These are phyloP conservation scores for Aspergillus nanangensis DNA, from an alignment of 495 filamentous ascomycete species.

Conservation along the genomic window DNA sequence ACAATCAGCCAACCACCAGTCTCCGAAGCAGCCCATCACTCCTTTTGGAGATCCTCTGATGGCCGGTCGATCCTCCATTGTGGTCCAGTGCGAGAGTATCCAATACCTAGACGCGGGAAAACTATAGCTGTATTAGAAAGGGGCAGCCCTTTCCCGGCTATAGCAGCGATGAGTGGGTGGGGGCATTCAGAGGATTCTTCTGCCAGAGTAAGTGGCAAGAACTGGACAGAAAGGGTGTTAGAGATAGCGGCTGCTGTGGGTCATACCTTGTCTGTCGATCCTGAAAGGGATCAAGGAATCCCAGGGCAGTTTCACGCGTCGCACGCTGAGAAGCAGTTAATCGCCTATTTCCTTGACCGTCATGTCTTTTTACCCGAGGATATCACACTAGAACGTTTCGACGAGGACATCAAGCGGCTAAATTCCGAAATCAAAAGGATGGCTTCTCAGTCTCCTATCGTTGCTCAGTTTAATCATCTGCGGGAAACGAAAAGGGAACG, in stretches of 20 bases:
- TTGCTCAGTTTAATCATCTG: too few species aligned
- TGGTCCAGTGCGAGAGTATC: slow-evolving; percentile 9
- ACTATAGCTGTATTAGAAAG: slow-evolving; percentile 9
- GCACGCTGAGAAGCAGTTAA: slow-evolving; percentile 15
- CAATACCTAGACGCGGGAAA: slow-evolving; percentile 2
- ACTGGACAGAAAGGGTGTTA: slow-evolving; percentile 10
- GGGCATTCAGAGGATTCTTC: neutral
- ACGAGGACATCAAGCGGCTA: slow-evolving; percentile 1
- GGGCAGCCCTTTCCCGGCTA: slow-evolving; percentile 2
- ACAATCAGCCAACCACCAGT: neutral
- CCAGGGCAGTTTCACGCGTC: slow-evolving; percentile 9
- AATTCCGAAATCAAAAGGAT: neutral
- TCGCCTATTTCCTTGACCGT: slow-evolving; percentile 14
- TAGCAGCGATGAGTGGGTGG: slow-evolving; percentile 9
- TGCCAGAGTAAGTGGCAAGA: slow-evolving; percentile 4
- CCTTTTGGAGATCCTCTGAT: slow-evolving; percentile 3
- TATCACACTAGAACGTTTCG: too few species aligned
- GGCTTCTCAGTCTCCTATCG: neutral
- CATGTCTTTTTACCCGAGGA: slow-evolving; percentile 14
- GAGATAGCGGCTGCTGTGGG: slow-evolving; percentile 6
- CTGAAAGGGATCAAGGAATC: slow-evolving; percentile 6
- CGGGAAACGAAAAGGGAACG: too few species aligned
- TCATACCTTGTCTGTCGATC: slow-evolving; percentile 4
- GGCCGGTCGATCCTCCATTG: slow-evolving; percentile 3
- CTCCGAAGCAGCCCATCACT: too few species aligned